Conservation (phyloP, 768 basidiomycete species). For the Suillus tomentosus region DNA sequence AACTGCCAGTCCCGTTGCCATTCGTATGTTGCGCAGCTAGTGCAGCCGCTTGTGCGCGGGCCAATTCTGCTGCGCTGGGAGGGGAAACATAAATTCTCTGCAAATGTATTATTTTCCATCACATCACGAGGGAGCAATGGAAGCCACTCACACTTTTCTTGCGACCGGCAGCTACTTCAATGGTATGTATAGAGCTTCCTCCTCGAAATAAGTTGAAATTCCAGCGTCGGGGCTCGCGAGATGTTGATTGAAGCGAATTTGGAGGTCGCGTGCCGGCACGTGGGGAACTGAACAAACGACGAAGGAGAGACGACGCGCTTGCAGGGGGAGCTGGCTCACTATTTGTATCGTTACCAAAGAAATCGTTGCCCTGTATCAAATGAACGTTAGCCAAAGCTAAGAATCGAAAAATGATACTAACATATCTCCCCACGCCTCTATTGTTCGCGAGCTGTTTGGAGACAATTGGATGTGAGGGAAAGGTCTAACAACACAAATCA, state of each 20-base stretch:
- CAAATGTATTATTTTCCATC: neutral
- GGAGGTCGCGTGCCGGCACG: neutral
- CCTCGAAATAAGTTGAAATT: neutral
- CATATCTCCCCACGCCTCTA: conserved; percentile 6
- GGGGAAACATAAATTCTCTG: neutral
- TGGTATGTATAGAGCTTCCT: neutral
- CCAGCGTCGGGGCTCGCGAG: neutral
- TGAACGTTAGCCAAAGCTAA: neutral
- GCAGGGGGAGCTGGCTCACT: neutral
- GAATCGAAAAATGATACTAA: neutral
- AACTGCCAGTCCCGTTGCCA: neutral
- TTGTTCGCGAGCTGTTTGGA: conserved; percentile 20
- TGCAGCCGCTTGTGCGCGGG: neutral
- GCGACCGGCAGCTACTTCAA: neutral
- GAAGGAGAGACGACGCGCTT: neutral
- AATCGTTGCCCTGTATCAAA: neutral
- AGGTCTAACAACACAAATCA: neutral
- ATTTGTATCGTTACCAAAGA: neutral
- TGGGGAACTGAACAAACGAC: neutral
- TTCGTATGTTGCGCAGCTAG: neutral
- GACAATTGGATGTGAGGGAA: neutral
- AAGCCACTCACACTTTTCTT: neutral
- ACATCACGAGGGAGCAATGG: too few relatives aligned
- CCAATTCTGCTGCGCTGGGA: too few relatives aligned
- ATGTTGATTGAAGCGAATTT: neutral